Evolutionary conservation across 768 basidiomycete genomes (phyloP).

Genomic region (Hericium alpestre): DNA sequence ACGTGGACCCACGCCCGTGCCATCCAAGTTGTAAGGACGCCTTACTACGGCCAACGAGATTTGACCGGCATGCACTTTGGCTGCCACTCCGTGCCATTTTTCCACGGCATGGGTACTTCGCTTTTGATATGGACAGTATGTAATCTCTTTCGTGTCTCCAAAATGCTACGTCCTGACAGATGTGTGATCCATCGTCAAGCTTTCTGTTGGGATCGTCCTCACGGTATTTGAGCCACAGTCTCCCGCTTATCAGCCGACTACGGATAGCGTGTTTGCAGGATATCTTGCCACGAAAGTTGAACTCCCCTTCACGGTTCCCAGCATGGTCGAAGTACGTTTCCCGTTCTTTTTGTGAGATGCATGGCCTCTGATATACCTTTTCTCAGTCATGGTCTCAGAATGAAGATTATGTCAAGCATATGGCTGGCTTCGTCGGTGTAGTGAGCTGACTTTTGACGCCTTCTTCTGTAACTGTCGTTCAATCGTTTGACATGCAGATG

Average conservation of each 20-base stretch:
- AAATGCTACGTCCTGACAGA: not conserved
- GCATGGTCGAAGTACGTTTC: not conserved
- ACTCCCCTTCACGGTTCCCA: conserved; percentile 10
- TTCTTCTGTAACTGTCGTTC: too few relatives aligned
- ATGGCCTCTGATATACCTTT: not conserved
- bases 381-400: not conserved
- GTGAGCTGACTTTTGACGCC: not conserved
- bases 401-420: not conserved
- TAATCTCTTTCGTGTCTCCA: not conserved
- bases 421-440: not conserved
- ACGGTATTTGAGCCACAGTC: not conserved
- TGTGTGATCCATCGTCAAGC: not conserved
- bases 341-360: not conserved
- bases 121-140: not conserved
- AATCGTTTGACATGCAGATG: not conserved
- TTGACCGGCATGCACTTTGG: not conserved
- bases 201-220: not conserved
- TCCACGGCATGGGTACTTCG: not conserved
- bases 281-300: conserved; percentile 15
- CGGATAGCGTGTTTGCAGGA: conserved; percentile 10
- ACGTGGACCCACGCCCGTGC: not conserved
- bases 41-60: not conserved
- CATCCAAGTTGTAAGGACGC: not conserved
- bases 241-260: not conserved
- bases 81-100: not conserved